Percentiles rank a stretch among this genome's conserved stretches.
Evolutionary conservation across 2,329 filamentous ascomycete species (phyloP).

Genomic region (Colletotrichum eremochloae): DNA sequence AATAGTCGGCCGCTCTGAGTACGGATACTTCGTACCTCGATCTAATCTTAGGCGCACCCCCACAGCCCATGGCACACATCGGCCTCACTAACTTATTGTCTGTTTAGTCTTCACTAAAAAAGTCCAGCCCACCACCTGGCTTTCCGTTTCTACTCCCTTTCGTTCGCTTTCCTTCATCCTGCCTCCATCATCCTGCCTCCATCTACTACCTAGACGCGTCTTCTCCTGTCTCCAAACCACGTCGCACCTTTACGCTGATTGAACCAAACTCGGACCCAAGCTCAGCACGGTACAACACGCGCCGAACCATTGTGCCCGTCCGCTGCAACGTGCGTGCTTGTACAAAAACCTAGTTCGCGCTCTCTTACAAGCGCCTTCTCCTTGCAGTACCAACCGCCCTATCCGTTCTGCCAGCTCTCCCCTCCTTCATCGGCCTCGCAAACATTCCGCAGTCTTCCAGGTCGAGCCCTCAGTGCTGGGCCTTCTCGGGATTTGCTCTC

Average conservation of each 20-base stretch:
- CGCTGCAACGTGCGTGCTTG: neutral
- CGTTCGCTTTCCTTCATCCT: slow-evolving; percentile 21
- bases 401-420: slow-evolving; percentile 17
- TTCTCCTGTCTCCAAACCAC: slow-evolving; percentile 24
- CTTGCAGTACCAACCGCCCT: slow-evolving; percentile 4
- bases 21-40: slow-evolving; percentile 16
- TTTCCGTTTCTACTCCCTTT: neutral
- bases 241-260: neutral
- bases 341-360: slow-evolving; percentile 27
- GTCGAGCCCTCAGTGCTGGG: slow-evolving; percentile 12
- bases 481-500: neutral
- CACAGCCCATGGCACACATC: slow-evolving; percentile 38
- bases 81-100: slow-evolving; percentile 35
- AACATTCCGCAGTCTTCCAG: neutral
- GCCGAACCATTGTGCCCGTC: slow-evolving; percentile 10
- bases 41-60: slow-evolving; percentile 38
- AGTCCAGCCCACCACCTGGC: slow-evolving; percentile 29
- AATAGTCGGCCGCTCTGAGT: slow-evolving; percentile 19
- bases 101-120: slow-evolving; percentile 38
- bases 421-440: slow-evolving; percentile 17
- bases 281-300: neutral
- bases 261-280: slow-evolving; percentile 7
- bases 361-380: slow-evolving; percentile 24
- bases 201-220: slow-evolving; percentile 3
- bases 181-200: slow-evolving; percentile 3